Conservation (phyloP, 2,329 filamentous ascomycete species). For the Fusarium phyllophilum region DNA sequence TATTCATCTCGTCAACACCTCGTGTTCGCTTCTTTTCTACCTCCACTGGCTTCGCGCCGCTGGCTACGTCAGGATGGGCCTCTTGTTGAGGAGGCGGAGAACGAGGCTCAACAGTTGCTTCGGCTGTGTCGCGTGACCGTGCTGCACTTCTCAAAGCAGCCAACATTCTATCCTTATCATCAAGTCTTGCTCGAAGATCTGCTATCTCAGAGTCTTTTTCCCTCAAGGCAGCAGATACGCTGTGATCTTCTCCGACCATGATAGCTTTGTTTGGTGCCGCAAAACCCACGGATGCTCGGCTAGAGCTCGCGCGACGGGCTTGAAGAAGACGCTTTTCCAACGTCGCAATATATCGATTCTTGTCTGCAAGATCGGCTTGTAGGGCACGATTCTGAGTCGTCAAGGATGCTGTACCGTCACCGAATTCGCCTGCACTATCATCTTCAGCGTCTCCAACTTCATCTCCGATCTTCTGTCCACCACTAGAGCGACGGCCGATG, state of each 20-base stretch:
- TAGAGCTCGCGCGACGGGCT: slow-evolving; percentile 88
- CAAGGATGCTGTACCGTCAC: slow-evolving; percentile 84
- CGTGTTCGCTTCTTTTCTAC: slow-evolving; percentile 65
- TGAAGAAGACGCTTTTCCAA: slow-evolving; percentile 92
- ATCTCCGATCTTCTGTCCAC: slow-evolving; percentile 56
- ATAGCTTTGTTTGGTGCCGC: slow-evolving; percentile 68
- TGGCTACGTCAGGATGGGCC: slow-evolving; percentile 14
- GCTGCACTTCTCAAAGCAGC: slow-evolving; percentile 85
- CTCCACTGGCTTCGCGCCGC: slow-evolving; percentile 24
- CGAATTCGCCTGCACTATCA: slow-evolving; percentile 81
- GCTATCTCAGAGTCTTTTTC: slow-evolving; percentile 95
- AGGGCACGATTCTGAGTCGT: slow-evolving; percentile 89
- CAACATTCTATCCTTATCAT: slow-evolving; percentile 96
- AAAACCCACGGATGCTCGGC: slow-evolving; percentile 82
- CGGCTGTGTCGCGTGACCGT: slow-evolving; percentile 84
- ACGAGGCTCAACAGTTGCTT: slow-evolving; percentile 56
- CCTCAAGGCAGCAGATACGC: slow-evolving; percentile 75
- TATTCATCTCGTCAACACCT: slow-evolving; percentile 91
- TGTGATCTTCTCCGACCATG: slow-evolving; percentile 82
- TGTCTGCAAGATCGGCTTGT: slow-evolving; percentile 94
- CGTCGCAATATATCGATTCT: slow-evolving; percentile 95
- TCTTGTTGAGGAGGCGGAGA: slow-evolving; percentile 41
- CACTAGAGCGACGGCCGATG: slow-evolving; percentile 64
- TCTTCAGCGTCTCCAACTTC: slow-evolving; percentile 66
- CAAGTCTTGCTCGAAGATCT: slow-evolving; percentile 86